Evolutionary conservation across 1,284 basidiomycete species (phyloP), one percentile per base, ranked within the genome.

Genomic region (Papiliotrema terrestris): DNA sequence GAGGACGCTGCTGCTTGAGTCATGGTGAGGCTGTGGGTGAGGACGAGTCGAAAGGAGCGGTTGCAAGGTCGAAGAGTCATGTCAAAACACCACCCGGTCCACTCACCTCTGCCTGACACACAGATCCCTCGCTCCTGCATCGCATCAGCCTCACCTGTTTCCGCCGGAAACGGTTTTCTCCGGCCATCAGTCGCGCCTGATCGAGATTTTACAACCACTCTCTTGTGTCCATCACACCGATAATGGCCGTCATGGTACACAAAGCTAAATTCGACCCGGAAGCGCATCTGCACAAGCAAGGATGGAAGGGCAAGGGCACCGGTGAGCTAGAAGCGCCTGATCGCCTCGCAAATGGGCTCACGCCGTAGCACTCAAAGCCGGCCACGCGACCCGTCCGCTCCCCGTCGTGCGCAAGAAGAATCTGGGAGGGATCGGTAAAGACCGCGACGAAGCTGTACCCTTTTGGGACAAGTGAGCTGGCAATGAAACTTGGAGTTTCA

Each of bases 401-500:
- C 81, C 86, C 1, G 83, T 93, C 38, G 81, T 86, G 1, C 87
- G 89, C 73, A 95, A 95, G 80, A 89, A 87, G 78, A 88, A 82
- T 4, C 79, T 94, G 20, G 78, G 83, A 17, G 92, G 92, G 1
- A 77, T 96, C 52, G 92, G 92, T 52, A 91, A 90, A 72, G 91
- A 95, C 74, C 82, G 91, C 59, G 91, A 94, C 70, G 91, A 92
- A 63, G 89, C 89, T 0, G 91, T 93, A 70, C 89, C 90, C 46
- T 96, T 95, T 83, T 96, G 91, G 91, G 91, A 96, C 73, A 89
- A 93, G 91, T 93, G 66, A 73, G 87, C 82, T 29, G 37, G 13
- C 29, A 20, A 17, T 41, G 9, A 17, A 23, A 46, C 45, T 8
- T 6, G 51, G n/a, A 44, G 22, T 38, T 45, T 1, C 3, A 23